phyloP scores from a whole-genome alignment of 179 eudicot genomes.

The Silene vulgaris region DNA sequence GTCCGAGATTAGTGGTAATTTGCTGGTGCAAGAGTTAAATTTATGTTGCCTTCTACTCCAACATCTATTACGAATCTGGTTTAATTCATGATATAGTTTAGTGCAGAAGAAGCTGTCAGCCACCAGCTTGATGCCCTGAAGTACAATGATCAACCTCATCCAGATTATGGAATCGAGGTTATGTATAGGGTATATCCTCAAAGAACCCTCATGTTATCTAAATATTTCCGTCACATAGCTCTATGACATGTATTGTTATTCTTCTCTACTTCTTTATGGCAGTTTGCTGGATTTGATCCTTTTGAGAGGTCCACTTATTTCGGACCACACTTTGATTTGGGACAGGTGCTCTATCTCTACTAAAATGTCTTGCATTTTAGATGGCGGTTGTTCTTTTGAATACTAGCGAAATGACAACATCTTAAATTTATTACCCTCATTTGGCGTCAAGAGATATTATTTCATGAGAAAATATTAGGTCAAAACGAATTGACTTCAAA shows the following conservation, averaged over 20 bases:
- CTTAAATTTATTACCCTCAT: not conserved
- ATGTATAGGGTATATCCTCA: slow-evolving; percentile 68
- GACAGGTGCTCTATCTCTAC: slow-evolving; percentile 53
- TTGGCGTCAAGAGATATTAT: too few relatives aligned
- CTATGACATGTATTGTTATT: not conserved
- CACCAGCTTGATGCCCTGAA: slow-evolving; percentile 90
- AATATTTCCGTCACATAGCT: not conserved
- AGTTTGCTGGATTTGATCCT: slow-evolving; percentile 99
- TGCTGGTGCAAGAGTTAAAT: slow-evolving; percentile 9
- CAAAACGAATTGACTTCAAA: not conserved
- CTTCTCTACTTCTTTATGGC: slow-evolving; percentile 18
- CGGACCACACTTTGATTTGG: slow-evolving; percentile 91
- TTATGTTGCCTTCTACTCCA: not conserved
- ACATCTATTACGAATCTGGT: slow-evolving; percentile 14
- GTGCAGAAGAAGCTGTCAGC: slow-evolving; percentile 84
- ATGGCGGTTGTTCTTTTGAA: not conserved
- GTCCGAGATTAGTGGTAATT: slow-evolving; percentile 76
- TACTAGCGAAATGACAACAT: too few relatives aligned
- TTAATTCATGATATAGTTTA: slow-evolving; percentile 51
- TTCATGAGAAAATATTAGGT: not conserved
- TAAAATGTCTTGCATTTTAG: not conserved
- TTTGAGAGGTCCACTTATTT: slow-evolving; percentile 92
- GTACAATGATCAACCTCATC: slow-evolving; percentile 85
- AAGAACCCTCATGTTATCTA: not conserved
- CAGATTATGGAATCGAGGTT: slow-evolving; percentile 87